A percentile compares a stretch with the other conserved stretches of the same genome.
These are phyloP conservation scores for Monosporascus sp. DNA, from an alignment of 2,329 filamentous ascomycete genomes.

Conservation along the genomic window DNA sequence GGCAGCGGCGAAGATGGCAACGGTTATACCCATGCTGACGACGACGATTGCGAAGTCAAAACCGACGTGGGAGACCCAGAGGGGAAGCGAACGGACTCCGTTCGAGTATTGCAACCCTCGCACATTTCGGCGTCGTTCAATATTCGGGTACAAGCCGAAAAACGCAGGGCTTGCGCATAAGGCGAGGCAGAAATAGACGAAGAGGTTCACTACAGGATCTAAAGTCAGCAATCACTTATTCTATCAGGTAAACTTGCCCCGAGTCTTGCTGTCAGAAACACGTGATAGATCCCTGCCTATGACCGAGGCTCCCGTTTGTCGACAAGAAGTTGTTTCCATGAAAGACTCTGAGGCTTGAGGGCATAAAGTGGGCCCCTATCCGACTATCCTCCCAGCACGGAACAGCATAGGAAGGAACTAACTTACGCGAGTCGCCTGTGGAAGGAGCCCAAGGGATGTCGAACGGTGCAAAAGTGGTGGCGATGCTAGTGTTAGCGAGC, in stretches of 20 bases:
- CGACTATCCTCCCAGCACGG: too few species aligned
- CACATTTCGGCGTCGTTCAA: slow-evolving; percentile 74
- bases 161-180: slow-evolving; percentile 78
- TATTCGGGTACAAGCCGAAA: slow-evolving; percentile 84
- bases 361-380: too few species aligned
- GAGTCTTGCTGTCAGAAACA: too few species aligned
- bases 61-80: slow-evolving; percentile 77
- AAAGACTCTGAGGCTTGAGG: neutral
- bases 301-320: too few species aligned
- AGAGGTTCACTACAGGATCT: slow-evolving; percentile 55
- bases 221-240: neutral
- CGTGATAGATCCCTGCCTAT: too few species aligned
- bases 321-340: too few species aligned
- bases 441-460: slow-evolving; percentile 66
- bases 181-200: slow-evolving; percentile 76
- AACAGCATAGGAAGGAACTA: neutral
- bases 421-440: slow-evolving; percentile 55
- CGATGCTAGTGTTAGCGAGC: slow-evolving; percentile 63
- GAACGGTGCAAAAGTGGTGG: slow-evolving; percentile 69
- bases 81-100: slow-evolving; percentile 72
- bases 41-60: slow-evolving; percentile 80
- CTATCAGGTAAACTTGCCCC: too few species aligned
- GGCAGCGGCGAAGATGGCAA: slow-evolving; percentile 62
- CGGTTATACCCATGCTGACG: slow-evolving; percentile 58
- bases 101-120: slow-evolving; percentile 88